phyloP scores from a whole-genome alignment of 371 early-diverging fungal genomes.

The Mortierella sp. region DNA sequence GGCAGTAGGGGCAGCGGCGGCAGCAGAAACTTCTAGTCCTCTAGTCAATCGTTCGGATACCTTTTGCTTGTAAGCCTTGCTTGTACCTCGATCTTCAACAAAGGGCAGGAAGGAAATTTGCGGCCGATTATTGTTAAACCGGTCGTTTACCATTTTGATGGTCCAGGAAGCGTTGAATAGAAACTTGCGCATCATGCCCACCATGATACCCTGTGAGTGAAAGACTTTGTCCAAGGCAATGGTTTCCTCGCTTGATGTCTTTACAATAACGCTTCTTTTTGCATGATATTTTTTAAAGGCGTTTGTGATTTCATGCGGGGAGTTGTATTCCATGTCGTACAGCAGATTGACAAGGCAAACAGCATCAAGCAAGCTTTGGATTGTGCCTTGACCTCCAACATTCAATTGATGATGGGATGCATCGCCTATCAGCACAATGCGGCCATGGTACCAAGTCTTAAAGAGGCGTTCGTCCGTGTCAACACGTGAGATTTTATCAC shows the following conservation, averaged over 20 bases:
- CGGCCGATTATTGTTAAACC: constrained; percentile 42
- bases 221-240: constrained; percentile 34
- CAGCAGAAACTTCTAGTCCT: neutral
- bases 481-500: neutral
- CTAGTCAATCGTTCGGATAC: constrained; percentile 9
- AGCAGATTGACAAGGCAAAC: constrained; percentile 50
- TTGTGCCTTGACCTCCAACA: constrained; percentile 31
- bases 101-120: constrained; percentile 49
- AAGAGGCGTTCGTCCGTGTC: constrained; percentile 39
- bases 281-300: constrained; percentile 49
- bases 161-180: constrained; percentile 37
- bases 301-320: constrained; percentile 37
- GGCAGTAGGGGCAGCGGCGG: too few relatives aligned
- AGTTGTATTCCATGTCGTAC: constrained; percentile 49
- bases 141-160: constrained; percentile 40
- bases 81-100: constrained; percentile 39
- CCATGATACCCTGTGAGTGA: constrained; percentile 32
- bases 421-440: constrained; percentile 54
- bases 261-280: constrained; percentile 23
- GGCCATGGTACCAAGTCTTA: constrained; percentile 50
- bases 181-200: constrained; percentile 37
- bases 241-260: constrained; percentile 33
- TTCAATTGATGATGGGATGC: constrained; percentile 38
- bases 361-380: constrained; percentile 37
- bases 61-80: constrained; percentile 40